phyloP scores from a whole-genome alignment of 208 protist species.

The Trypanosoma congolense region DNA sequence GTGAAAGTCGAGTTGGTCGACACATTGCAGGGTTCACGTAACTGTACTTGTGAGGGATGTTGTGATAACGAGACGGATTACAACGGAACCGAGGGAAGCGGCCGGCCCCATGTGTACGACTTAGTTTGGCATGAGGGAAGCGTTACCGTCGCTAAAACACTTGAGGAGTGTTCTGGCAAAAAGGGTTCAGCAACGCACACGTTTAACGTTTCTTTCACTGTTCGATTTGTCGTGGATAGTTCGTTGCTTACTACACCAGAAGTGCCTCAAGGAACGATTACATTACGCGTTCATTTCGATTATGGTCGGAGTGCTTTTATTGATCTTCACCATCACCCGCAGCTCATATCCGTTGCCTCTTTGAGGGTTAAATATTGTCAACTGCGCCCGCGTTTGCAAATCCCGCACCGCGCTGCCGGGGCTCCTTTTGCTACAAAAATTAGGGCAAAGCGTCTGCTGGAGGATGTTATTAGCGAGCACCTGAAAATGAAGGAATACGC shows the following conservation, averaged over 20 bases:
- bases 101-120: no score
- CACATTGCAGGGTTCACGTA: no score
- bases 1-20: no score
- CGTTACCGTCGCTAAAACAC: no score
- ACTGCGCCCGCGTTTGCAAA: background rate
- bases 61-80: no score
- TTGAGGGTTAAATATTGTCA: background rate
- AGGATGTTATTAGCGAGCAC: constrained; percentile 5
- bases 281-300: constrained; percentile 36
- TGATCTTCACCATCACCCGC: constrained; percentile 62
- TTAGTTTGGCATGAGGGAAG: no score
- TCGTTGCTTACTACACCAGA: constrained; percentile 29
- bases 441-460: background rate
- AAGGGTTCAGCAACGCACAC: no score
- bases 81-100: no score
- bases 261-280: constrained; percentile 50
- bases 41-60: no score
- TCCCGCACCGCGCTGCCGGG: background rate
- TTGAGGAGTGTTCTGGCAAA: no score
- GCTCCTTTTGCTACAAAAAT: background rate
- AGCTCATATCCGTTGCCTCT: no score
- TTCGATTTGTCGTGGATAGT: constrained; percentile 41
- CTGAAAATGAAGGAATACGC: constrained; percentile 19
- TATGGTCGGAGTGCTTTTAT: constrained; percentile 42
- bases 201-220: constrained; percentile 49